A percentile compares a stretch with the other conserved stretches of the same genome.
Conservation (phyloP, 2,329 filamentous ascomycete species). For the Arthrobotrys sphaeroides region DNA sequence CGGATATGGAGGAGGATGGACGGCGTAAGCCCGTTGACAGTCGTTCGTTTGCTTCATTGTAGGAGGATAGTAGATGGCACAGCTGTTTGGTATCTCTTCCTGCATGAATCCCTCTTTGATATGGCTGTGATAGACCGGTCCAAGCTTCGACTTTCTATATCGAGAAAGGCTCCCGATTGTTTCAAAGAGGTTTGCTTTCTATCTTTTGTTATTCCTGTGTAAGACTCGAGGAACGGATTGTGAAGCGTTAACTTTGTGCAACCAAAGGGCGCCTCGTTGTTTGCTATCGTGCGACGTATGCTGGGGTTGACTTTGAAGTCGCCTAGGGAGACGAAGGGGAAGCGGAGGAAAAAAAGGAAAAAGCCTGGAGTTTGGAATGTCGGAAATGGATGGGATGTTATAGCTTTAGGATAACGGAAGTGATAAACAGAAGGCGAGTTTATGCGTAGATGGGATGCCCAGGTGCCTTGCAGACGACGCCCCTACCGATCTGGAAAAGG, state of each 20-base stretch:
- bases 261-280: slow-evolving; percentile 20
- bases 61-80: background rate
- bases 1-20: slow-evolving; percentile 1
- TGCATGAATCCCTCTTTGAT: slow-evolving; percentile 8
- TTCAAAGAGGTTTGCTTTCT: slow-evolving; percentile 1
- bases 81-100: slow-evolving; percentile 7
- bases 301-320: background rate
- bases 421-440: background rate
- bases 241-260: slow-evolving; percentile 32
- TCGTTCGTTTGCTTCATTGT: slow-evolving; percentile 32
- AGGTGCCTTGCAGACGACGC: slow-evolving; percentile 45
- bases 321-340: background rate
- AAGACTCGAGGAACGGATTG: slow-evolving; percentile 18
- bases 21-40: slow-evolving; percentile 21
- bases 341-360: slow-evolving; percentile 1
- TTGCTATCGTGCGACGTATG: slow-evolving; percentile 17
- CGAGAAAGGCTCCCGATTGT: slow-evolving; percentile 35
- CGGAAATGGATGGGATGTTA: slow-evolving; percentile 17
- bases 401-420: slow-evolving; percentile 7
- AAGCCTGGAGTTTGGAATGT: background rate
- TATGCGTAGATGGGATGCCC: slow-evolving; percentile 24
- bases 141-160: slow-evolving; percentile 30
- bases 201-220: background rate
- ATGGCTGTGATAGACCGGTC: background rate
- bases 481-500: slow-evolving; percentile 37